Conservation (phyloP, 805 yeast genomes). For the Candida maris region DNA sequence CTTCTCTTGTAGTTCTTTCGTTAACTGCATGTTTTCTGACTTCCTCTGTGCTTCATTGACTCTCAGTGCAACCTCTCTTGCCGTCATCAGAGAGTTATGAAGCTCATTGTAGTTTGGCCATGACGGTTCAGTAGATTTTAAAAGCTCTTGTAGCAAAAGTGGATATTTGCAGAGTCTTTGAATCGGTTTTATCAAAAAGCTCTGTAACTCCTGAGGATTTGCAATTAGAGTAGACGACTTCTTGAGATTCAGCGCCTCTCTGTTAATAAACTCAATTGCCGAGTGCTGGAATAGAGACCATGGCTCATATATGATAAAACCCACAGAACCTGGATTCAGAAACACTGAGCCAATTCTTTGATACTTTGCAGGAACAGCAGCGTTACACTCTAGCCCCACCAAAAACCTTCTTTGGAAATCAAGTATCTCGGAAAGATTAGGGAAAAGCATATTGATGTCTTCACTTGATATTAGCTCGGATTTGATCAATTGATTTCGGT, state of each 20-base stretch:
- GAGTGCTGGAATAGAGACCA: slow-evolving; percentile 90
- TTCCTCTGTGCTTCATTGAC: slow-evolving; percentile 93
- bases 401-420: slow-evolving; percentile 91
- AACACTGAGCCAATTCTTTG: slow-evolving; percentile 90
- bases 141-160: slow-evolving; percentile 66
- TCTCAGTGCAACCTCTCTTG: slow-evolving; percentile 78
- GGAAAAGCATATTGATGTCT: slow-evolving; percentile 76
- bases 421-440: slow-evolving; percentile 75
- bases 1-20: slow-evolving; percentile 65
- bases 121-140: slow-evolving; percentile 55
- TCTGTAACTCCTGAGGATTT: slow-evolving; percentile 85
- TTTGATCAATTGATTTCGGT: slow-evolving; percentile 62
- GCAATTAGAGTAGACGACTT: slow-evolving; percentile 61
- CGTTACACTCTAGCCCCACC: slow-evolving; percentile 85
- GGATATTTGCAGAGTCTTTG: slow-evolving; percentile 97
- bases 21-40: slow-evolving; percentile 75
- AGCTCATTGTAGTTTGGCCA: slow-evolving; percentile 64
- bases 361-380: slow-evolving; percentile 63
- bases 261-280: slow-evolving; percentile 75
- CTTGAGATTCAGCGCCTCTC: slow-evolving; percentile 54
- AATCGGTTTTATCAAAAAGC: slow-evolving; percentile 87
- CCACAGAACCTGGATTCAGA: slow-evolving; percentile 71
- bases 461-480: slow-evolving; percentile 73
- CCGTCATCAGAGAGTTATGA: slow-evolving; percentile 61
- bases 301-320: slow-evolving; percentile 86